Base-by-base conservation (phyloP, 176 grass and related monocot species). In the Cenchrus purpureus region DNA sequence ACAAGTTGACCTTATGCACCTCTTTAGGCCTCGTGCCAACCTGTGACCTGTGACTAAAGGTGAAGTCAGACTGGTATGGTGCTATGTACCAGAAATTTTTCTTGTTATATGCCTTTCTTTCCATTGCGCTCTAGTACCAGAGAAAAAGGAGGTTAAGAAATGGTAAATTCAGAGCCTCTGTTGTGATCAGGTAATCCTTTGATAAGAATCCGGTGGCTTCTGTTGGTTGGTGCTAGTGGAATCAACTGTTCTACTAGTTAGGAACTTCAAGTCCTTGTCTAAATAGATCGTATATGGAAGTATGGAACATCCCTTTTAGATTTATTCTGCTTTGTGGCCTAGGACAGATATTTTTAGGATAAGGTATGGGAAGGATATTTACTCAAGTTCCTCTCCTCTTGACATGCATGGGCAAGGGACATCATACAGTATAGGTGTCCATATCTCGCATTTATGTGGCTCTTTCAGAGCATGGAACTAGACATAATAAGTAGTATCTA, bases 1-100 rank as follows among this genome's bases (percentile, higher is more conserved):
- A 28, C 17, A 76, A 84, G 70, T 71, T 81, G 89, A 76, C 70
- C 64, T 84, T 81, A 65, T 80, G 76, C 57, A 83, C 25, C 75
- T 57, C 55, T 87, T 44, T 79, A 79, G 80, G 75, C 44, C 61
- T 68, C 44, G 49, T 70, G 14, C 76, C 81, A 54, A 76, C 52
- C 49, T 75, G 43, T 82, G 42, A 44, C 68, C 54, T 69, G 67
- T 77, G n/a, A 59, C 29, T 72, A 31, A 71, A 72, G 54, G 25
- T 73, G 72, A 29, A 63, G 53, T 80, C 48, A 70, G 45, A 84
- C 34, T 29, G 83, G 63, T 50, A 80, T 84, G 68, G 61, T 76
- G 54, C 76, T 72, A 25, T 64, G 52, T 84, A 76, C 68, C 69
- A 48, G 55, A 69, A 46, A 10, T 46, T 10, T 68, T 58, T 60